phyloP scores from a whole-genome alignment of 192 early-diverging fungal species.

The Lobosporangium transversale region DNA sequence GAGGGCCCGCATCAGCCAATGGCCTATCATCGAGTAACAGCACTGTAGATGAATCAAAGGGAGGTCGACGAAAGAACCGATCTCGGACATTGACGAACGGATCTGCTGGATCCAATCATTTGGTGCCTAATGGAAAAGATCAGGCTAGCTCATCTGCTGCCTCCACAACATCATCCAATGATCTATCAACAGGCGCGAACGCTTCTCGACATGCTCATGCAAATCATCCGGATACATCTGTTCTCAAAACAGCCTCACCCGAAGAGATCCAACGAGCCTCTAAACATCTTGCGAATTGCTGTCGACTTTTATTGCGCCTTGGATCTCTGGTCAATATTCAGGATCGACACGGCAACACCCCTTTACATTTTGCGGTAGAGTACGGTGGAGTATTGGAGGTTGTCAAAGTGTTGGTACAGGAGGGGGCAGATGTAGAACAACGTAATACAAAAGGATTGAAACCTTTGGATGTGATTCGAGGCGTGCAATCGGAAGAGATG shows the following conservation, averaged over 20 bases:
- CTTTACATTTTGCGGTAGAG: slow-evolving; percentile 64
- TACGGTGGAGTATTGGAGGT: slow-evolving; percentile 61
- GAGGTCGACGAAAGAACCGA: slow-evolving; percentile 18
- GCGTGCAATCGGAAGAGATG: slow-evolving; percentile 56
- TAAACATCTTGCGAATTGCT: slow-evolving; percentile 56
- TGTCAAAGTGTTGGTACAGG: slow-evolving; percentile 53
- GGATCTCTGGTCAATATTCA: slow-evolving; percentile 59
- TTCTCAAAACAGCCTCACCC: slow-evolving; percentile 29
- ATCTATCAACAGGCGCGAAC: slow-evolving; percentile 37
- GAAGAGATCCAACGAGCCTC: slow-evolving; percentile 40
- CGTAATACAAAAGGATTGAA: slow-evolving; percentile 59
- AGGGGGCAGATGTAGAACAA: slow-evolving; percentile 57
- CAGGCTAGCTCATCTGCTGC: slow-evolving; percentile 25
- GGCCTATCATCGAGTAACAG: neutral
- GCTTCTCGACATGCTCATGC: slow-evolving; percentile 23
- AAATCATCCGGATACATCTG: slow-evolving; percentile 11
- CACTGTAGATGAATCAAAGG: slow-evolving; percentile 5
- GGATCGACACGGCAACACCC: slow-evolving; percentile 60
- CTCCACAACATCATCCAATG: slow-evolving; percentile 37
- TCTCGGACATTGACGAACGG: slow-evolving; percentile 35
- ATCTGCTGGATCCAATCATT: slow-evolving; percentile 32
- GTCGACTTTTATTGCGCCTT: slow-evolving; percentile 57
- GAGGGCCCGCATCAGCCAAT: neutral
- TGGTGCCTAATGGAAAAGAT: slow-evolving; percentile 34
- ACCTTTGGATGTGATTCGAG: slow-evolving; percentile 56